A percentile compares a stretch with the other conserved stretches of the same genome.
Evolutionary conservation across 1,139 yeast species (phyloP).

Genomic region (Diutina catenulata): DNA sequence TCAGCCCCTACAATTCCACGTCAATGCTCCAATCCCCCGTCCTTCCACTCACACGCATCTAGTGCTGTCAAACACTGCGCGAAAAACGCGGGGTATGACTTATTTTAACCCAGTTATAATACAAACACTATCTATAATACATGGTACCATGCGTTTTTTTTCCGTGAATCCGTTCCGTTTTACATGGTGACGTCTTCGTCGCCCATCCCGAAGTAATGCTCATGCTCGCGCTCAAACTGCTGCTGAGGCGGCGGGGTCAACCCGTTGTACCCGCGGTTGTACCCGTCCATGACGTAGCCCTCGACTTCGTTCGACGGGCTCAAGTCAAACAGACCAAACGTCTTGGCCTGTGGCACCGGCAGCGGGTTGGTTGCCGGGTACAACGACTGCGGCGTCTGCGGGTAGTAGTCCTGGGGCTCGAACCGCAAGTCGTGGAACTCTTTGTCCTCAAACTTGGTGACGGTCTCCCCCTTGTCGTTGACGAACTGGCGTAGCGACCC

Average conservation of each 20-base stretch:
- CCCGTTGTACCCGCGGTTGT: not conserved
- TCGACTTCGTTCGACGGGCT: conserved; percentile 3
- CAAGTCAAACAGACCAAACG: conserved; percentile 1
- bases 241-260: conserved; percentile 3
- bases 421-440: conserved; percentile 4
- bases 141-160: too few species aligned
- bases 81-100: too few species aligned
- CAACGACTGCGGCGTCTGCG: conserved; percentile 5
- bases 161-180: too few species aligned
- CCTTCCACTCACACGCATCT: too few species aligned
- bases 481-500: conserved; percentile 19
- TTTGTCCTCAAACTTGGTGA: conserved; percentile 4
- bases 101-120: too few species aligned
- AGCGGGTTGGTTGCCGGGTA: not conserved
- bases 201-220: conserved; percentile 5
- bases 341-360: conserved; percentile 2
- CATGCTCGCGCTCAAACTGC: conserved; percentile 4
- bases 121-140: too few species aligned
- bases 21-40: too few species aligned
- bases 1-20: too few species aligned
- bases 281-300: conserved; percentile 1
- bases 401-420: conserved; percentile 3
- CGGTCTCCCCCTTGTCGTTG: not conserved
- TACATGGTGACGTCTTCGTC: conserved; percentile 3
- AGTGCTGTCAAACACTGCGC: too few species aligned